These are phyloP conservation scores for Jamesozyma hellenica DNA, from an alignment of 805 yeast species.

Conservation along the genomic window DNA sequence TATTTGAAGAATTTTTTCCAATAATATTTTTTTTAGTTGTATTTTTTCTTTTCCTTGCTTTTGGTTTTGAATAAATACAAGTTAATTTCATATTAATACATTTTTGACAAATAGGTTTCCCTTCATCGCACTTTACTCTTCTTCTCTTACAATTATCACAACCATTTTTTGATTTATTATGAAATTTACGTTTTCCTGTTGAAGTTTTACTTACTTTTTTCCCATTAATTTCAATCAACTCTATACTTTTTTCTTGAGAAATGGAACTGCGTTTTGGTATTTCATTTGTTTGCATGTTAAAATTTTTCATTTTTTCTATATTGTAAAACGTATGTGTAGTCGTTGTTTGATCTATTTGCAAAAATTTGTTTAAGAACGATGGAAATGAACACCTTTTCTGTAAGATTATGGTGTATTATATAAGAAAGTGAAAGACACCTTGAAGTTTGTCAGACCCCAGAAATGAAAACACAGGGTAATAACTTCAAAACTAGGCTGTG, in stretches of 20 bases:
- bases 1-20: background rate
- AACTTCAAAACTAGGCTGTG: no score
- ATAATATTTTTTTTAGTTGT: background rate
- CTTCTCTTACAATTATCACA: conserved; percentile 83
- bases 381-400: no score
- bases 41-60: conserved; percentile 5
- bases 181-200: conserved; percentile 75
- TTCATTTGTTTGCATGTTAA: no score
- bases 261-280: no score
- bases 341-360: no score
- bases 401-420: no score
- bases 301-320: background rate
- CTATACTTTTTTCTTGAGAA: conserved; percentile 14
- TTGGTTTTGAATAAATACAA: conserved; percentile 49
- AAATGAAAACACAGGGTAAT: no score
- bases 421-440: no score
- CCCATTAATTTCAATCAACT: conserved; percentile 30
- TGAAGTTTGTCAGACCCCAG: no score
- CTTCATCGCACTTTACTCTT: conserved; percentile 88
- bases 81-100: conserved; percentile 71
- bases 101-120: conserved; percentile 66
- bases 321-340: no score
- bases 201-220: conserved; percentile 34
- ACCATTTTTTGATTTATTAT: conserved; percentile 80
- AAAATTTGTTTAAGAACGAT: no score